Conservation (phyloP, 176 grass and related monocot species). For the Ensete glaucum region DNA sequence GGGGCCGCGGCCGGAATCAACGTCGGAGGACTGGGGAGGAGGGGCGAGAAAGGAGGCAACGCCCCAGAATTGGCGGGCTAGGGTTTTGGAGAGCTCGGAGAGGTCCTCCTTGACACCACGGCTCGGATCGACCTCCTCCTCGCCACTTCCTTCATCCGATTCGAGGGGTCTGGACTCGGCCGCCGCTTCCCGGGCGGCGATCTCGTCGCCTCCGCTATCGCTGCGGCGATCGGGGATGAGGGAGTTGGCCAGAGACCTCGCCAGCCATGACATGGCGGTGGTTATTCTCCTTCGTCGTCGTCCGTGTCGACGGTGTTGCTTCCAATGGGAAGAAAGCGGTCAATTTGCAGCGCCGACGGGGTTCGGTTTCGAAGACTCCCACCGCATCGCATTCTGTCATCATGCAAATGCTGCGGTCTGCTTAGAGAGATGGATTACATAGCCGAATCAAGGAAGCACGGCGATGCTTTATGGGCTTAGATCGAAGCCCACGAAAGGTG, state of each 20-base stretch:
- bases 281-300: neutral
- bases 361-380: too few relatives aligned
- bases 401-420: too few relatives aligned
- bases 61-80: constrained; percentile 62
- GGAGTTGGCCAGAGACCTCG: constrained; percentile 62
- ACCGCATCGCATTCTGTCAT: too few relatives aligned
- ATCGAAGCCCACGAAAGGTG: too few relatives aligned
- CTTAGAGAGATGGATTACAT: too few relatives aligned
- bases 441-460: too few relatives aligned
- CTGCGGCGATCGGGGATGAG: constrained; percentile 29
- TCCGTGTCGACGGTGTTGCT: too few relatives aligned
- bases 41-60: constrained; percentile 67
- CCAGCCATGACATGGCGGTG: constrained; percentile 70
- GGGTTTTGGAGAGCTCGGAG: constrained; percentile 64
- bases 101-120: constrained; percentile 81
- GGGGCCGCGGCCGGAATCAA: neutral
- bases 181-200: constrained; percentile 1
- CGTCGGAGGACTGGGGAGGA: neutral
- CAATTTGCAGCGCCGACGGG: too few relatives aligned
- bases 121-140: constrained; percentile 26
- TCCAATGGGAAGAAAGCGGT: too few relatives aligned
- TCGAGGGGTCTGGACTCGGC: neutral
- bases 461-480: too few relatives aligned
- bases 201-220: constrained; percentile 9
- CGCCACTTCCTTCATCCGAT: neutral